Evolutionary conservation across 2,329 filamentous ascomycete genomes (phyloP), one percentile per base, ranked within the genome.

Genomic region (Neoscytalidium dimidiatum): DNA sequence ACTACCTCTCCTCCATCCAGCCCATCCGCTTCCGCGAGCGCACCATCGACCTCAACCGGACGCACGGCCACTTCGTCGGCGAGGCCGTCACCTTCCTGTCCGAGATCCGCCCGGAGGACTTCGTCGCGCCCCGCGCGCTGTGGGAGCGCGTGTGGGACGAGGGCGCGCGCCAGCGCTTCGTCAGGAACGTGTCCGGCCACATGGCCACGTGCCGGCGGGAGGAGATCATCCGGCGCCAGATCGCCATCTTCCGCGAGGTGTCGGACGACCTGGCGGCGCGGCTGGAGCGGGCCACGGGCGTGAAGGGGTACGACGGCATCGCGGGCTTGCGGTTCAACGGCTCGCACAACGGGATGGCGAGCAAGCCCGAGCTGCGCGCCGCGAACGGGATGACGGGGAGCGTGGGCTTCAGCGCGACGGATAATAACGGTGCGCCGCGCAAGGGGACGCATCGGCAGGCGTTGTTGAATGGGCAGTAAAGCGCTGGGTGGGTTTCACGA

Each of bases 81-180:
- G 72, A 83, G 11, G 82, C 82, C 13, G 75, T 85, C 31, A 78
- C 80, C 7, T 85, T 84, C 75, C 69, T 85, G 29, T 83, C 82
- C 0, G 81, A 83, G 71, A 84, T 85, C 67, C 75, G 81, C 1
- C 80, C 81, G 1, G 83, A 85, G 68, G 83, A 85, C 65, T 86
- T 84, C 74, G 82, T 82, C 48, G 86, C 82, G 0, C 86, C 86
- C 0, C 82, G 86, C 26, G 79, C 79, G 0, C 70, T 89, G 38
- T 89, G 85, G 85, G 84, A 87, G 78, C 84, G 83, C 67, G 86
- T 89, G 0, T 88, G 84, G 52, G 85, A 88, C 64, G 85, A 86
- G 26, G 79, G 78, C 11, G 86, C 86, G 0, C 81, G 81, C 61
- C 81, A 86, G 70, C 81, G 86, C 0, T 87, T 88, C 75, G 80